These are phyloP conservation scores for Entomortierella beljakovae DNA, from an alignment of 192 early-diverging fungal species.

Conservation along the genomic window DNA sequence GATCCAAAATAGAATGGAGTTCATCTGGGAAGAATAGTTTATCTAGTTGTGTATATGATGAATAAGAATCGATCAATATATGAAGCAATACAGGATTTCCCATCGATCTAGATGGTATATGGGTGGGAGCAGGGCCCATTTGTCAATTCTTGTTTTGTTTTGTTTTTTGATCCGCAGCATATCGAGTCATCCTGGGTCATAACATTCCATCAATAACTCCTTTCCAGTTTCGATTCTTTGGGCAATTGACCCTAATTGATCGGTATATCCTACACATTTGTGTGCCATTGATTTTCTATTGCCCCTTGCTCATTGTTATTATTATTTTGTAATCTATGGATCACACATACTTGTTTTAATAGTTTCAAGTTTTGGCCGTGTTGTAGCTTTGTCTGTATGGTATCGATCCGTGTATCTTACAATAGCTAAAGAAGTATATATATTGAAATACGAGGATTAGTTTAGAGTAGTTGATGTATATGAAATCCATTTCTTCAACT, in stretches of 20 bases:
- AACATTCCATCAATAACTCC: too few relatives aligned
- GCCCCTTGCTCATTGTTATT: too few relatives aligned
- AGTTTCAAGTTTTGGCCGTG: conserved; percentile 27
- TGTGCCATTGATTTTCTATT: too few relatives aligned
- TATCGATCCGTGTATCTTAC: conserved; percentile 48
- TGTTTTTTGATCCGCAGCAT: neutral
- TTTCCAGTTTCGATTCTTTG: too few relatives aligned
- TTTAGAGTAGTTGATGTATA: too few relatives aligned
- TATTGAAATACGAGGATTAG: neutral
- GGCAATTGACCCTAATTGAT: too few relatives aligned
- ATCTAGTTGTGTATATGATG: conserved; percentile 1
- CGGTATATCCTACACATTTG: too few relatives aligned
- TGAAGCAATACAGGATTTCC: neutral
- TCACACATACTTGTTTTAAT: conserved; percentile 51
- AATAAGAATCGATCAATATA: neutral
- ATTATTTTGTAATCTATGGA: too few relatives aligned
- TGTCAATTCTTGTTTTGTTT: too few relatives aligned
- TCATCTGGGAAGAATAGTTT: conserved; percentile 52
- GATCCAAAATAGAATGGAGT: conserved; percentile 47
- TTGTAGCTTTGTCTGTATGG: conserved; percentile 38
- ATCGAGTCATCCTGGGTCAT: neutral
- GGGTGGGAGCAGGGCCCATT: too few relatives aligned
- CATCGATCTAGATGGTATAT: too few relatives aligned
- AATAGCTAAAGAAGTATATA: conserved; percentile 21
- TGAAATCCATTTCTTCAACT: too few relatives aligned